Evolutionary conservation across 345 rosid genomes (phyloP).

Genomic region (Populus nigra): DNA sequence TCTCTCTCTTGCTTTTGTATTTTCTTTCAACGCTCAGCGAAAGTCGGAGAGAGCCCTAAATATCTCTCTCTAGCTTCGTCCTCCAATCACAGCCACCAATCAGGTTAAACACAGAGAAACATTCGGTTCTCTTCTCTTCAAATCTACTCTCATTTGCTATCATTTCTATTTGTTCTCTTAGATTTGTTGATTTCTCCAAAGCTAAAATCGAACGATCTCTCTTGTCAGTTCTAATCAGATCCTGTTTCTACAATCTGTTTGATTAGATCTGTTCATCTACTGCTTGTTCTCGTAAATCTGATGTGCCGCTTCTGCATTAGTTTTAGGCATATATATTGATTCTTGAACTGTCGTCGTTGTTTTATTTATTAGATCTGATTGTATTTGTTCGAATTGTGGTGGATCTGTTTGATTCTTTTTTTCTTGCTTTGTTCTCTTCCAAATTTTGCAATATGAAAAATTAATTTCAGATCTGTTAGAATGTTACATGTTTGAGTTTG

Average conservation of each 20-base stretch:
- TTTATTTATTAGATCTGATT: not conserved
- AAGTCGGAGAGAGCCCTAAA: slow-evolving; percentile 6
- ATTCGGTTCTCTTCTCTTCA: not conserved
- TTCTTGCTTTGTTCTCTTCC: no score
- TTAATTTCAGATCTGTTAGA: no score
- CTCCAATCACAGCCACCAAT: not conserved
- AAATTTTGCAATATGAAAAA: no score
- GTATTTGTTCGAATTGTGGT: not conserved
- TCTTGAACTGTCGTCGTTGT: not conserved
- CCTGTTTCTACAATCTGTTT: not conserved
- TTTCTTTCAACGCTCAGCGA: slow-evolving; percentile 10
- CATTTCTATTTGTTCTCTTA: not conserved
- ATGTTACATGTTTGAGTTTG: no score
- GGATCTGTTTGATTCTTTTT: not conserved
- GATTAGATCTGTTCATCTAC: not conserved
- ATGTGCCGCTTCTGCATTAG: not conserved
- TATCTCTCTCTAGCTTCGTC: not conserved
- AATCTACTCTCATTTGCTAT: not conserved
- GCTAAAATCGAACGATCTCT: not conserved
- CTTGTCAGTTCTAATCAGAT: not conserved
- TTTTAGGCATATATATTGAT: not conserved
- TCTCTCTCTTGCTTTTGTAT: not conserved
- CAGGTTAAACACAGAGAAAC: not conserved
- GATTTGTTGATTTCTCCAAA: not conserved
- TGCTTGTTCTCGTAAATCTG: not conserved